Base-by-base conservation (phyloP, 305 asterid species). In the Rubia peregrina region DNA sequence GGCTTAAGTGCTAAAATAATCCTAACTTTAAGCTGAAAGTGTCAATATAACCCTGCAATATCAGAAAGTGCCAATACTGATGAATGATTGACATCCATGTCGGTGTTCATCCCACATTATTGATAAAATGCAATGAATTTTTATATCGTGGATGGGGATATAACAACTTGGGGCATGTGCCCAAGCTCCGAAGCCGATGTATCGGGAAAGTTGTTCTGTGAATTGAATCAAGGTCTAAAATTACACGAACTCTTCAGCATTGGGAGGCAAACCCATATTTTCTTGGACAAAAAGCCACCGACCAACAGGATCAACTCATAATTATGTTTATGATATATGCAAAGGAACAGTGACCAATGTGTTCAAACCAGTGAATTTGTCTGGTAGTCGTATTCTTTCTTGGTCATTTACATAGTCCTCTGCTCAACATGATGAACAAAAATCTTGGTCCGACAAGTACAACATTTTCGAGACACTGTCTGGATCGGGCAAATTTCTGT, bases 241-340 rank as follows among this genome's bases (percentile, higher is more conserved):
- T 42, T 6, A 6, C 2, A 42, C 46, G 9, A 44, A 12, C 12
- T 11, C 51, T 9, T 11, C 11, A 11, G 12, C n/a, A 48, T 12
- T 48, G n/a, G 7, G 7, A 0, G 7, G n/a, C 5, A 48, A 48
- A 48, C n/a, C 5, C 9, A 22, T 26, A 61, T 11, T 26, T 43
- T 53, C 65, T 61, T 61, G 67, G 67, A 61, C 11, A 60, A 7
- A 69, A 49, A 49, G 43, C n/a, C 70, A 36, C 69, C 74, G 65
- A 48, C 78, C 57, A 42, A 55, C 70, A 24, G 44, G 49, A 33
- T 46, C 65, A n/a, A 11, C 24, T 43, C 53, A 9, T 26, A 19
- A 24, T 7, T 59, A 48, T 3, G 7, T 33, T 1, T 2, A 33
- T 14, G 61, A 42, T 24, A 13, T 33, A 43, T 0, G 33, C 22